Evolutionary conservation across 441 rosid species (phyloP).

Genomic region (Adansonia madagascariensis): DNA sequence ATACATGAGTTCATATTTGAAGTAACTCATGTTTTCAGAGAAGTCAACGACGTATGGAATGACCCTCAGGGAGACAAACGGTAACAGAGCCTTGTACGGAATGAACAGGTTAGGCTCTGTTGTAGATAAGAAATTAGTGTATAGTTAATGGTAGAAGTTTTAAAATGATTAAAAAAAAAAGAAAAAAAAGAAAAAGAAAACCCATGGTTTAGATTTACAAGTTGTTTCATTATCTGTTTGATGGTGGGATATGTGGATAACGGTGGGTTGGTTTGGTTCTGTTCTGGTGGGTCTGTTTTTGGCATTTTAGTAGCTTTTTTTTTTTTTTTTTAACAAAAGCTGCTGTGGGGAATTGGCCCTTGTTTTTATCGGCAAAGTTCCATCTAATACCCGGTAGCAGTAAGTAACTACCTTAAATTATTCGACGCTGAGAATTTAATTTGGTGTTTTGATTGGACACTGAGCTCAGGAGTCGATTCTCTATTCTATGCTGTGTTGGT

Average conservation of each 20-base stretch:
- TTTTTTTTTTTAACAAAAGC: slow-evolving; percentile 41
- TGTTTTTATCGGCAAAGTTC: slow-evolving; percentile 48
- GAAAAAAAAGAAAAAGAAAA: neutral
- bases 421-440: neutral
- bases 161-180: neutral
- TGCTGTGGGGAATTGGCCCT: slow-evolving; percentile 50
- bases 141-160: slow-evolving; percentile 46
- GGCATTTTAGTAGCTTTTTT: slow-evolving; percentile 44
- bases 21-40: slow-evolving; percentile 31
- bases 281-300: slow-evolving; percentile 19
- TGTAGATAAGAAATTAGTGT: slow-evolving; percentile 48
- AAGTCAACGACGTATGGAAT: neutral
- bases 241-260: slow-evolving; percentile 44
- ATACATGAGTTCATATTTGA: slow-evolving; percentile 70
- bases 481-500: slow-evolving; percentile 10
- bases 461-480: slow-evolving; percentile 14
- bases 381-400: slow-evolving; percentile 6
- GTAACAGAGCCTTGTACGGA: slow-evolving; percentile 29
- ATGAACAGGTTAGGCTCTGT: slow-evolving; percentile 25
- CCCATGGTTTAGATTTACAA: slow-evolving; percentile 23
- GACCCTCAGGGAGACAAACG: slow-evolving; percentile 22
- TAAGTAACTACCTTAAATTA: neutral
- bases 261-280: slow-evolving; percentile 10
- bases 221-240: slow-evolving; percentile 21
- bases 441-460: neutral